Evolutionary conservation across 805 yeast species (phyloP).

Genomic region (Kuraishia piskuri): DNA sequence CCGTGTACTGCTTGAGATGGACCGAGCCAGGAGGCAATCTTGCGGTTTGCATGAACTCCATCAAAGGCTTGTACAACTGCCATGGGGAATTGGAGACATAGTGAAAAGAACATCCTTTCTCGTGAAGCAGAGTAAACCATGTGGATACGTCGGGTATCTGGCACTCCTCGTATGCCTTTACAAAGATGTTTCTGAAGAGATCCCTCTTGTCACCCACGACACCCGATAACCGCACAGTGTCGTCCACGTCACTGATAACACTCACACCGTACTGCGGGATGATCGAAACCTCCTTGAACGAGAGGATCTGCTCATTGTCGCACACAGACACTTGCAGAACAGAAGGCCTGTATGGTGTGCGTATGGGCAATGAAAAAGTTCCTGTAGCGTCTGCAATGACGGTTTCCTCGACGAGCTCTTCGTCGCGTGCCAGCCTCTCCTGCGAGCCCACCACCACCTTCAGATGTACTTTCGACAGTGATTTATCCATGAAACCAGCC

Average conservation of each 20-base stretch:
- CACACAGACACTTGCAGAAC: constrained; percentile 41
- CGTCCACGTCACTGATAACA: constrained; percentile 88
- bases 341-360: constrained; percentile 54
- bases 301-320: constrained; percentile 36
- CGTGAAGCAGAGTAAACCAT: constrained; percentile 54
- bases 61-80: constrained; percentile 63
- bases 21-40: constrained; percentile 74
- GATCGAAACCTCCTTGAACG: constrained; percentile 34
- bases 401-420: constrained; percentile 19
- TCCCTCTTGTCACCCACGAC: constrained; percentile 83
- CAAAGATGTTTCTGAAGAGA: constrained; percentile 68
- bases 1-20: constrained; percentile 82
- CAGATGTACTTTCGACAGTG: constrained; percentile 49
- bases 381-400: constrained; percentile 60
- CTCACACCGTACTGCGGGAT: constrained; percentile 46
- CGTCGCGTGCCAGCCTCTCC: constrained; percentile 18
- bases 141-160: constrained; percentile 62
- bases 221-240: constrained; percentile 86
- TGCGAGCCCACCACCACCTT: constrained; percentile 49
- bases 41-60: constrained; percentile 43
- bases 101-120: constrained; percentile 47
- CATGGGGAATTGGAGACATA: constrained; percentile 96
- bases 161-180: constrained; percentile 59
- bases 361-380: constrained; percentile 44
- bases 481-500: constrained; percentile 60